Evolutionary conservation across 768 basidiomycete species (phyloP), one percentile per base, ranked within the genome.

Genomic region (Lactifluus echinatus): DNA sequence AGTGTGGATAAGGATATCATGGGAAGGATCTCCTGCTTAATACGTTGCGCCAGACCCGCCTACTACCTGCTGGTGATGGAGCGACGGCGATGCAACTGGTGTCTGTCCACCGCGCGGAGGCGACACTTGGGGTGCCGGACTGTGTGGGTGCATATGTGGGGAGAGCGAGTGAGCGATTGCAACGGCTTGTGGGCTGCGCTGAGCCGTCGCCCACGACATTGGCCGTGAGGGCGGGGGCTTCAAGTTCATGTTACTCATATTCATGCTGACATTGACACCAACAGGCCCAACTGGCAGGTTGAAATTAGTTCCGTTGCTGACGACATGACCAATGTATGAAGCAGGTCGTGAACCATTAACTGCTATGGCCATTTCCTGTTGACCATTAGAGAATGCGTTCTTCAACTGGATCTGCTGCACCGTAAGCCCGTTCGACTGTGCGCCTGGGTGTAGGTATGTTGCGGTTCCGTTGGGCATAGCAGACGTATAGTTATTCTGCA

Each of bases 341-440:
- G 69, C 70, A 17, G 72, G 71, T 8, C 62, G 62, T 4, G 62
- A 61, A 24, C 46, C 53, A 33, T 63, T 61, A 31, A 59, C 45
- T 49, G 69, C 64, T 51, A 68, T 50, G 40, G 61, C 19, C 65
- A 64, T 50, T 58, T 67, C 63, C 39, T 53, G 59, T 36, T 63
- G 63, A 34, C 64, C 66, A 43, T 66, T 66, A 2, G 68, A 77
- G 56, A 83, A 78, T 3, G 77, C 80, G 8, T 77, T 70, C 69
- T 84, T 84, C 53, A 72, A 76, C 66, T 83, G 81, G 67, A 85
- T 71, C 63, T 85, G 83, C 58, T 85, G 84, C 19, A 72, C 57
- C 33, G 74, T 79, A 45, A 85, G 66, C 2, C 72, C 71, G 43
- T 71, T 73, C 45, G 72, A 74, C 50, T 71, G 65, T 56, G 62